Evolutionary conservation across 2,329 filamentous ascomycete genomes (phyloP).

Genomic region (Beauveria bassiana): DNA sequence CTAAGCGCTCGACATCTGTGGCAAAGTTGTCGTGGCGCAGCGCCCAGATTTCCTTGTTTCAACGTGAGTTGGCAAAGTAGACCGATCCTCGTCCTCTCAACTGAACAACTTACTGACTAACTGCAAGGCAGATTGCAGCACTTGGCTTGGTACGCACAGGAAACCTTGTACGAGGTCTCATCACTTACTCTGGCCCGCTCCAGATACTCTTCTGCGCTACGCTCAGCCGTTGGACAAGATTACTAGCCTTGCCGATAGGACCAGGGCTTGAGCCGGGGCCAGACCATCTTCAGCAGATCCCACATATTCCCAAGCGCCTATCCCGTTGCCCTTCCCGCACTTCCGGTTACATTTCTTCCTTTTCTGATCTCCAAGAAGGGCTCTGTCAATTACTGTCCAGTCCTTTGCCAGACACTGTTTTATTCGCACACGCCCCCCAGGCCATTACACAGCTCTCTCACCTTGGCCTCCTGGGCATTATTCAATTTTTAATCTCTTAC

Average conservation of each 20-base stretch:
- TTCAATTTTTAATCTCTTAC: not conserved
- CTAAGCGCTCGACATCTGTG: not conserved
- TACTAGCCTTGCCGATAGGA: not conserved
- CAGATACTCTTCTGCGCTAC: not conserved
- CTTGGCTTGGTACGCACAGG: not conserved
- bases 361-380: not conserved
- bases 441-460: not conserved
- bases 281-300: constrained; percentile 6
- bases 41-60: not conserved
- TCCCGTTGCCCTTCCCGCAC: constrained; percentile 2
- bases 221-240: not conserved
- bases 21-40: constrained; percentile 3
- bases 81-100: not conserved
- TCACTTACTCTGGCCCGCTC: constrained; percentile 1
- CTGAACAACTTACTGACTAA: not conserved
- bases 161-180: not conserved
- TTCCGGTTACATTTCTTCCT: not conserved
- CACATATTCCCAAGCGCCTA: constrained; percentile 1
- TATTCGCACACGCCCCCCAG: not conserved
- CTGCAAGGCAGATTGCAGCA: not conserved
- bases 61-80: not conserved
- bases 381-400: not conserved
- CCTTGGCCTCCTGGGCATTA: not conserved
- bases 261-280: not conserved
- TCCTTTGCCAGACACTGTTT: not conserved